Evolutionary conservation across 2,329 filamentous ascomycete genomes (phyloP), one percentile per base, ranked within the genome.

Genomic region (Rhynchosporium graminicola): DNA sequence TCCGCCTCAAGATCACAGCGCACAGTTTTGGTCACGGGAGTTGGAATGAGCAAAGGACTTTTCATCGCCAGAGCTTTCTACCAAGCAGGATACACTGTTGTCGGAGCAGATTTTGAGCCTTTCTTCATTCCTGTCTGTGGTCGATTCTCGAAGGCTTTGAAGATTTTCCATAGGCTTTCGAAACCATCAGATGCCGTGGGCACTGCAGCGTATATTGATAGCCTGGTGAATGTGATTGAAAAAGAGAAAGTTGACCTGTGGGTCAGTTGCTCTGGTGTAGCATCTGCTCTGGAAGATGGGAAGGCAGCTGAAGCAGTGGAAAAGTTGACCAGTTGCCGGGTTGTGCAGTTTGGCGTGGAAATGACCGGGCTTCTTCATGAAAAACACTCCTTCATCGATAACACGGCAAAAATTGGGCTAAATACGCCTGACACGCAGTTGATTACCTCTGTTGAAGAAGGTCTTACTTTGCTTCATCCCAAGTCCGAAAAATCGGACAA

Each of bases 31-130:
- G 82, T 93, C 47, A 92, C 89, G 0, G 89, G 90, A 1, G 80
- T 92, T 2, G 84, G 85, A 51, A 92, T 91, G 82, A 80, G 84
- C 48, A 90, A 91, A 72, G 89, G 88, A 3, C 79, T 92, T 3
- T 77, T 79, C 0, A 76, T 93, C 8, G 87, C 89, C 4, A 83
- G 90, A 40, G 74, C 83, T 3, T 88, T 92, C 73, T 80, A 88
- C 67, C 74, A 81, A 29, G 80, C 81, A 0, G 87, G 87, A 2
- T 87, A 92, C 72, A 80, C 80, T n/a, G 88, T 92, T 45, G 82
- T 92, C 46, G 89, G 88, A 4, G 88, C 88, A 10, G 89, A 91
- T 70, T 84, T 87, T 57, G 80, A 84, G 54, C 74, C 78, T 1
- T 62, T 74, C 26, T 73, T 76, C n/a, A 73, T 80, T 38, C 76